phyloP scores from a whole-genome alignment of 805 yeast genomes.

The Spathaspora boniae region DNA sequence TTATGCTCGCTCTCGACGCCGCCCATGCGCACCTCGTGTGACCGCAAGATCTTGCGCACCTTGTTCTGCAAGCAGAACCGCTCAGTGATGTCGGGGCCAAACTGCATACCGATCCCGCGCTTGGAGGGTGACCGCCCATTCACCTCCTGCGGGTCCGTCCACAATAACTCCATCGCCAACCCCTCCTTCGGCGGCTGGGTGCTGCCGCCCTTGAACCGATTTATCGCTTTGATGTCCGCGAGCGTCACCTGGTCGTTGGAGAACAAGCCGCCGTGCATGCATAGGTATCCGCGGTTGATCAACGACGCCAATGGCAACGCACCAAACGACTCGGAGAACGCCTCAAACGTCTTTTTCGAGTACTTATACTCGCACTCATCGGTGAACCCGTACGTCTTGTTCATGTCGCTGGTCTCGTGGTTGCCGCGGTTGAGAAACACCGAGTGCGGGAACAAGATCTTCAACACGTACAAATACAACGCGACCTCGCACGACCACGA shows the following conservation, averaged over 20 bases:
- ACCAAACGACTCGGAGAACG: slow-evolving; percentile 84
- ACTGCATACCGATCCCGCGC: slow-evolving; percentile 93
- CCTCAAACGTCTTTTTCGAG: slow-evolving; percentile 70
- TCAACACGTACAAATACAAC: slow-evolving; percentile 68
- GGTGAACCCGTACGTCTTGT: slow-evolving; percentile 91
- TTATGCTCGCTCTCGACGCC: slow-evolving; percentile 89
- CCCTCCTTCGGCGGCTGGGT: slow-evolving; percentile 90
- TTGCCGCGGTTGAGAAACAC: slow-evolving; percentile 88
- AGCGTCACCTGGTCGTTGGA: slow-evolving; percentile 70
- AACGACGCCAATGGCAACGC: slow-evolving; percentile 83
- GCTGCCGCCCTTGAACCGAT: slow-evolving; percentile 53
- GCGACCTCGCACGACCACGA: slow-evolving; percentile 99
- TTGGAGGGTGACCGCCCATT: slow-evolving; percentile 84
- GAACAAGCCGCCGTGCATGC: slow-evolving; percentile 95
- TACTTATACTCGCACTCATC: slow-evolving; percentile 94
- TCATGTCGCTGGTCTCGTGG: slow-evolving; percentile 96
- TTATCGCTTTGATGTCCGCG: slow-evolving; percentile 67
- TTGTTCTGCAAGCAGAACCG: slow-evolving; percentile 69
- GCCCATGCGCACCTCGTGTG: slow-evolving; percentile 92
- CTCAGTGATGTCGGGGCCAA: slow-evolving; percentile 93
- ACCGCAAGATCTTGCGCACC: slow-evolving; percentile 77
- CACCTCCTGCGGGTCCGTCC: slow-evolving; percentile 91
- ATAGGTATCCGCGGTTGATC: slow-evolving; percentile 72
- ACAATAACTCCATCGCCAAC: slow-evolving; percentile 89
- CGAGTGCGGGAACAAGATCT: slow-evolving; percentile 67